Base-by-base conservation (phyloP, 2,329 filamentous ascomycete genomes). In the Aspergillus amoenus region DNA sequence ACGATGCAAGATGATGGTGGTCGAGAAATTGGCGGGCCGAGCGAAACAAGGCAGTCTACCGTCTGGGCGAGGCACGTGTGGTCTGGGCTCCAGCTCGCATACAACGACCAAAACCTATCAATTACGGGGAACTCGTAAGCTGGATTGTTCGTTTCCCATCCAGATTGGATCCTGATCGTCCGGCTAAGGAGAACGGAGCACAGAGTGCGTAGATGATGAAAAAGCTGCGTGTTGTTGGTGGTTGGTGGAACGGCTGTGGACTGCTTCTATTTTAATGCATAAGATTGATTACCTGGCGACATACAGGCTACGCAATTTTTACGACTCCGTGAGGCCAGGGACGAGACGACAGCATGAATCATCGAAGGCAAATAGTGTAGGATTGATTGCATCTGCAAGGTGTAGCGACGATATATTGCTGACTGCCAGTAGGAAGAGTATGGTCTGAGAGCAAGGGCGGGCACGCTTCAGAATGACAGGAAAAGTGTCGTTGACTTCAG, bases 221-320 rank as follows among this genome's bases (percentile, higher is more conserved):
- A 52, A 56, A 41, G 45, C 53, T 53, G 57, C 45, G 52, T 52
- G 34, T 44, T 53, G 45, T 37, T 37, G 34, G 52, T 55, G 52
- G 52, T 37, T 37, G 34, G 52, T 55, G 52, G 52, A 48, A 53
- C 49, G 40, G 27, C 34, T 47, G 30, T 47, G 49, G 41, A 15
- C 17, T 51, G 56, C 56, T 61, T 61, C 59, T 57, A 59, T 59
- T 51, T 61, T 57, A 51, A 56, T 45, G 43, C 22, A 8, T 11
- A 22, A 30, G 21, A 3, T 24, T 45, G 22, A 15, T 27, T n/a
- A 5, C 34, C 34, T 37, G 34, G 22, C 22, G 15, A 34, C 13
- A 13, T 18, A 17, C n/a, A 13, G 44, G 12, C 27, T 18, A 21
- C 21, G 11, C 7, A n/a, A 4, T 11, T n/a, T 34, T 12, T 34